Base-by-base conservation (phyloP, 257 asterid genomes). In the Solanum paucissectum region DNA sequence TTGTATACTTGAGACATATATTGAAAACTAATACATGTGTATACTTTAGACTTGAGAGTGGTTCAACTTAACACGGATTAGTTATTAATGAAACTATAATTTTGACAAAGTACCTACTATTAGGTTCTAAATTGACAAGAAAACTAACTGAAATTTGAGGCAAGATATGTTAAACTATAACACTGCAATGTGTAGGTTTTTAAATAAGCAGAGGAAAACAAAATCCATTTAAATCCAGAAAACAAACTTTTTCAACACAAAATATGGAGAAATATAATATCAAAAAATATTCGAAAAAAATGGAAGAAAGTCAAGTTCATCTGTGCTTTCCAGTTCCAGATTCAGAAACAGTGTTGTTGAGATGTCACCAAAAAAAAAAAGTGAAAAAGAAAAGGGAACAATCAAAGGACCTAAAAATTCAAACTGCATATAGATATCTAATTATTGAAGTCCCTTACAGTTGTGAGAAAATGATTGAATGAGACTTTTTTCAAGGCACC, bases 151-250 rank as follows among this genome's bases (percentile, higher is more conserved):
- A 49, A 12, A 79, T 86, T 82, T 27, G 68, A 86, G 33, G 76
- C 88, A 75, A 58, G 81, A 86, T 64, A 42, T 77, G 84, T 37
- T 66, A 37, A 86, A 83, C 40, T 20, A 79, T 66, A 49, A 3
- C 58, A 58, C 25, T 44, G 82, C 87, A 89, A 75, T 87, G 90
- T 44, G 44, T 46, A n/a, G 52, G 75, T 86, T 76, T 60, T 40
- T 33, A 29, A 44, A 88, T 86, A 76, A 49, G 13, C 55, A 88
- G 86, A 74, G 73, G 86, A 33, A 82, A 71, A 89, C 87, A 87
- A 85, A 62, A 34, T 77, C 81, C 72, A 73, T 60, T 86, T 37
- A 88, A 86, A 87, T 91, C 91, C 89, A 87, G 89, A 46, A 49
- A 68, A 83, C 88, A 79, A 86, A 62, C 46, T 86, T 84, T 44